These are phyloP conservation scores for Xylona heveae DNA, from an alignment of 495 filamentous ascomycete species.

Conservation along the genomic window DNA sequence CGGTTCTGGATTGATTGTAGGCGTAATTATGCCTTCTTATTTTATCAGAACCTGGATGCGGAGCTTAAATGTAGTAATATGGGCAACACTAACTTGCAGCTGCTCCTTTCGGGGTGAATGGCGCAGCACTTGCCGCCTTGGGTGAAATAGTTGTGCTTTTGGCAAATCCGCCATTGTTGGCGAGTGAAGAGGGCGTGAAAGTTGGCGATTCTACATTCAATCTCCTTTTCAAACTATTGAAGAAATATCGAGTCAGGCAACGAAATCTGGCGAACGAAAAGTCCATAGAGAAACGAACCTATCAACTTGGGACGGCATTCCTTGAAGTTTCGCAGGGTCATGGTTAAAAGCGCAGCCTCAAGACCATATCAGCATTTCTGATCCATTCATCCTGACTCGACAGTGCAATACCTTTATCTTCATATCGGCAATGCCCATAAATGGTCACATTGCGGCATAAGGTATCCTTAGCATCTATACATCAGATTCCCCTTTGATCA, in stretches of 20 bases:
- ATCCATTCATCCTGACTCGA: conserved; percentile 1
- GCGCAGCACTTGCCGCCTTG: conserved; percentile 71
- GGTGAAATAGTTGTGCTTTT: conserved; percentile 58
- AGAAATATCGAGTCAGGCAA: conserved; percentile 3
- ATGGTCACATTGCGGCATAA: conserved; percentile 86
- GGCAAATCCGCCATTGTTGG: conserved; percentile 26
- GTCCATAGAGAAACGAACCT: conserved; percentile 22
- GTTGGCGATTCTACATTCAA: conserved; percentile 93
- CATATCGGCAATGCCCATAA: conserved; percentile 81
- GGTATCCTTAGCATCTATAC: conserved; percentile 55
- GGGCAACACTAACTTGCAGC: conserved; percentile 15
- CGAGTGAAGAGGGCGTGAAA: conserved; percentile 56
- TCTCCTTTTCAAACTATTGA: conserved; percentile 41
- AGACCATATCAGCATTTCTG: conserved; percentile 11
- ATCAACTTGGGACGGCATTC: conserved; percentile 29
- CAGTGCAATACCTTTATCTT: conserved; percentile 42
- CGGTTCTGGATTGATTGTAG: conserved; percentile 27
- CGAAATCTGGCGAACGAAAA: background rate
- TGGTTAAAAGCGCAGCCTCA: conserved; percentile 80
- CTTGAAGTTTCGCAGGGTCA: conserved; percentile 38
- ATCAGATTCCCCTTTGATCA: no score
- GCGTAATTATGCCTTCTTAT: no score
- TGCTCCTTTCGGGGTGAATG: conserved; percentile 55
- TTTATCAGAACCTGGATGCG: conserved; percentile 18
- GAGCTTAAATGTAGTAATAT: conserved; percentile 14